A percentile compares a stretch with the other conserved stretches of the same genome.
phyloP scores from a whole-genome alignment of 805 yeast species.

The Candida tammaniensis region DNA sequence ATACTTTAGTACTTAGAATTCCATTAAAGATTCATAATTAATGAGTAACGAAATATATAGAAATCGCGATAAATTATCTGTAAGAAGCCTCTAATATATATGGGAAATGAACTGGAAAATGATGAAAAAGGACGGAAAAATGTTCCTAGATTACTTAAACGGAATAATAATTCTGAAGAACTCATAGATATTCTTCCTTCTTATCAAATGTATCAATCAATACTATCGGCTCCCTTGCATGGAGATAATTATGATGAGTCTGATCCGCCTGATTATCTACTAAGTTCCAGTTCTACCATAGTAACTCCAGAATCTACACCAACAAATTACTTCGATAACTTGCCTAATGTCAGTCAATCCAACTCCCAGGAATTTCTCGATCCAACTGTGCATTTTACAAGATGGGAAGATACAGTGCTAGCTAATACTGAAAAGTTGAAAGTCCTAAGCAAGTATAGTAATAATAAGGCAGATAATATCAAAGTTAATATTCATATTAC shows the following conservation, averaged over 20 bases:
- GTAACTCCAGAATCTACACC: constrained; percentile 1
- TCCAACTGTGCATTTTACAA: constrained; percentile 8
- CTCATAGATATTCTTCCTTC: constrained; percentile 38
- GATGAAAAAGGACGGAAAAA: constrained; percentile 1
- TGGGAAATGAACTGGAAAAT: no score
- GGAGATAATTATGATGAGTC: constrained; percentile 17
- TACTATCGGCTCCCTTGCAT: constrained; percentile 13
- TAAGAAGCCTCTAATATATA: no score
- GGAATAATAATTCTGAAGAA: no score
- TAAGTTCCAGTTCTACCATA: constrained; percentile 12
- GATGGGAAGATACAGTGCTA: constrained; percentile 32
- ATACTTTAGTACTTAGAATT: constrained; percentile 28
- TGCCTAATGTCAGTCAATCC: background rate
- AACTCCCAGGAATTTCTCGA: constrained; percentile 8
- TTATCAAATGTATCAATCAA: constrained; percentile 38
- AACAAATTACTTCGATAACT: constrained; percentile 6
- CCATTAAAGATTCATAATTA: constrained; percentile 35
- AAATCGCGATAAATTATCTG: no score
- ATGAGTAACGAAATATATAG: no score
- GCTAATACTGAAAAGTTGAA: constrained; percentile 35
- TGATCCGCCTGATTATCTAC: constrained; percentile 34
- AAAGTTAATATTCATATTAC: constrained; percentile 31
- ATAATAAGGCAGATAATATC: constrained; percentile 24
- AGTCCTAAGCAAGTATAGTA: constrained; percentile 27
- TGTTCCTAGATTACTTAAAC: no score